These are phyloP conservation scores for Serendipita sp. DNA, from an alignment of 768 basidiomycete genomes.

Conservation along the genomic window DNA sequence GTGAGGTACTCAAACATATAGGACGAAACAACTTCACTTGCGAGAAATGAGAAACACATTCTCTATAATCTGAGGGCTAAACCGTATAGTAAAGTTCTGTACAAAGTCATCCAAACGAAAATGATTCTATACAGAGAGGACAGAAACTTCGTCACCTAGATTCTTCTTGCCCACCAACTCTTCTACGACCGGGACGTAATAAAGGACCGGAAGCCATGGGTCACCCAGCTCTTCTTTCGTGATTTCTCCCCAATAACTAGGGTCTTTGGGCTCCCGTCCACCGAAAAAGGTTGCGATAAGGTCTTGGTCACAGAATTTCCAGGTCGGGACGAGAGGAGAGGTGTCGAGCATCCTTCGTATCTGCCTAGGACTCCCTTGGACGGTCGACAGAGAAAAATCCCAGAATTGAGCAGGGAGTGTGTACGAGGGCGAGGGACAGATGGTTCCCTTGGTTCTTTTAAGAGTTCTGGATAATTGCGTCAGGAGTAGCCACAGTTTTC, in stretches of 20 bases:
- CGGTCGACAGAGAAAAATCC: conserved; percentile 71
- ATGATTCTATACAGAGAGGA: background rate
- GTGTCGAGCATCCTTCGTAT: conserved; percentile 42
- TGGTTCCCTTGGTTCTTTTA: conserved; percentile 23
- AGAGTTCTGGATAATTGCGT: conserved; percentile 28
- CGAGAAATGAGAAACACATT: background rate
- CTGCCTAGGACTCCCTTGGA: conserved; percentile 34
- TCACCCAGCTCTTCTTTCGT: conserved; percentile 3
- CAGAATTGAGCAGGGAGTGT: conserved; percentile 71
- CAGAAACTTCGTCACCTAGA: background rate
- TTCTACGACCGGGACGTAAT: conserved; percentile 36
- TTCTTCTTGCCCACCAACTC: background rate
- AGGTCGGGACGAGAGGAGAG: conserved; percentile 35
- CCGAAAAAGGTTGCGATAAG: conserved; percentile 65
- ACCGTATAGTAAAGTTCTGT: no score
- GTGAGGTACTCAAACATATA: no score
- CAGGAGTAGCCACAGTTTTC: conserved; percentile 73
- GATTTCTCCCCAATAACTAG: conserved; percentile 13
- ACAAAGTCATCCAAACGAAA: no score
- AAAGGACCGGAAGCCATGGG: conserved; percentile 65
- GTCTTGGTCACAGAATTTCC: conserved; percentile 86
- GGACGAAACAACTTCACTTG: background rate
- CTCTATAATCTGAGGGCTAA: no score
- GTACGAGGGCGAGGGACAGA: conserved; percentile 41
- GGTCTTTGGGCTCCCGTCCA: conserved; percentile 19